phyloP scores from a whole-genome alignment of 352 stramenopile genomes.

The Phytophthora tentaculata region DNA sequence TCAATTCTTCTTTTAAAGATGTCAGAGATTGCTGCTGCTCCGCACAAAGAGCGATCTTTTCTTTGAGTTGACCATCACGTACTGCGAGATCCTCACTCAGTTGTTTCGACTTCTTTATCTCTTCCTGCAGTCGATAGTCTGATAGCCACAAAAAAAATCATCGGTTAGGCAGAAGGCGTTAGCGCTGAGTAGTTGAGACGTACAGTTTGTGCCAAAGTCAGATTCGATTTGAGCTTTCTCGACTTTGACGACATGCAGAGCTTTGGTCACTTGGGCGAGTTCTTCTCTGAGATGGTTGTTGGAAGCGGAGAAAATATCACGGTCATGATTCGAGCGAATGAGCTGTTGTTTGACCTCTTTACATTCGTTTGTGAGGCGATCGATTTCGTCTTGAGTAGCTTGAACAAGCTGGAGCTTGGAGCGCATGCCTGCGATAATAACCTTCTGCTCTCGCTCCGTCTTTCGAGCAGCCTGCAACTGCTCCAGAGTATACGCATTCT shows the following conservation, averaged over 20 bases:
- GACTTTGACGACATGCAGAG: conserved; percentile 66
- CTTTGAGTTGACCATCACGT: conserved; percentile 49
- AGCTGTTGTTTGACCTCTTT: conserved; percentile 77
- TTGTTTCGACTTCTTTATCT: conserved; percentile 64
- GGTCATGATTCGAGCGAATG: conserved; percentile 71
- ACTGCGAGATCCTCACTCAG: conserved; percentile 49
- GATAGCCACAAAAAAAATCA: conserved; percentile 6
- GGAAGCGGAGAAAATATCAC: conserved; percentile 75
- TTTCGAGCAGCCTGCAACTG: conserved; percentile 75
- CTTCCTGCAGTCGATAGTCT: conserved; percentile 72
- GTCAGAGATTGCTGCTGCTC: conserved; percentile 68
- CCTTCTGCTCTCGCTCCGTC: conserved; percentile 78
- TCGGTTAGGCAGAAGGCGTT: conserved; percentile 6
- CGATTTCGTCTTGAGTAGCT: conserved; percentile 70
- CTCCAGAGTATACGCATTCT: conserved; percentile 81
- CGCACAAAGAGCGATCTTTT: conserved; percentile 53
- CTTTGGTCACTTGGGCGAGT: conserved; percentile 66
- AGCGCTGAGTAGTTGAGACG: conserved; percentile 9
- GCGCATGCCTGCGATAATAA: conserved; percentile 59
- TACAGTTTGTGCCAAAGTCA: conserved; percentile 71
- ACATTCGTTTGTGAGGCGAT: conserved; percentile 58
- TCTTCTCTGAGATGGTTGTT: conserved; percentile 84
- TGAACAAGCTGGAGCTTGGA: conserved; percentile 78
- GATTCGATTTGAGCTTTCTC: conserved; percentile 79
- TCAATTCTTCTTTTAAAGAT: conserved; percentile 68